phyloP scores from a whole-genome alignment of 2,329 filamentous ascomycete genomes.

The Hymenoscyphus infarciens region DNA sequence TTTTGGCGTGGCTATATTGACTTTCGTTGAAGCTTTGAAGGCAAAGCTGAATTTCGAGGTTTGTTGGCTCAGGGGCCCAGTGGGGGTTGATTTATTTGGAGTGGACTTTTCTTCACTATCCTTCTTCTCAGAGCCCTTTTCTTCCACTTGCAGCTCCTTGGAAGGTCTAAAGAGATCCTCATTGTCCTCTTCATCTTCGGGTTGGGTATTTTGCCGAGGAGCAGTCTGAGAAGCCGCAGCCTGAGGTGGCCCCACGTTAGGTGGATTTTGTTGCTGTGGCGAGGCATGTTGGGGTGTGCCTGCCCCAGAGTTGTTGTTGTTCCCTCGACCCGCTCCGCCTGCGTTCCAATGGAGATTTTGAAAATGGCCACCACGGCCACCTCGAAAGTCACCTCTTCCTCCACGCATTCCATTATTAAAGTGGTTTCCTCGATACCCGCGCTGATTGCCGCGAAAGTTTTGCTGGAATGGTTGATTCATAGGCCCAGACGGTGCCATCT shows the following conservation, averaged over 20 bases:
- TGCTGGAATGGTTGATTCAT: constrained; percentile 48
- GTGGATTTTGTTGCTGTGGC: constrained; percentile 31
- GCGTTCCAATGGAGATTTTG: constrained; percentile 71
- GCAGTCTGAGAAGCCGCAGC: constrained; percentile 25
- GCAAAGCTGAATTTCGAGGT: constrained; percentile 85
- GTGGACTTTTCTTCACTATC: constrained; percentile 48
- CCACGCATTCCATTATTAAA: constrained; percentile 43
- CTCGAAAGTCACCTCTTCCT: constrained; percentile 44
- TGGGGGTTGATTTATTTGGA: constrained; percentile 48
- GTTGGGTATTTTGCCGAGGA: constrained; percentile 35
- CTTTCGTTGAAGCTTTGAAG: constrained; percentile 71
- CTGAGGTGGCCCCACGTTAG: constrained; percentile 23
- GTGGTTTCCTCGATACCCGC: constrained; percentile 58
- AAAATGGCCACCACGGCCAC: constrained; percentile 53
- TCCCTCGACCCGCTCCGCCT: constrained; percentile 48
- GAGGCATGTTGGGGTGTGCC: constrained; percentile 35
- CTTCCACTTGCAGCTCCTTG: constrained; percentile 63
- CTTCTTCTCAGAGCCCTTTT: constrained; percentile 47
- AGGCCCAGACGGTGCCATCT: constrained; percentile 52
- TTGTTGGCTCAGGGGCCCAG: constrained; percentile 38
- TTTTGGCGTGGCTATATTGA: constrained; percentile 54
- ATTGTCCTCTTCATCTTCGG: constrained; percentile 43
- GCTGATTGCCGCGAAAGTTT: constrained; percentile 44
- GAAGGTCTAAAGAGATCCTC: constrained; percentile 61
- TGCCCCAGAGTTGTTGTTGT: constrained; percentile 39